These are phyloP conservation scores for Trapa bicornis DNA, from an alignment of 345 rosid species.

Conservation along the genomic window DNA sequence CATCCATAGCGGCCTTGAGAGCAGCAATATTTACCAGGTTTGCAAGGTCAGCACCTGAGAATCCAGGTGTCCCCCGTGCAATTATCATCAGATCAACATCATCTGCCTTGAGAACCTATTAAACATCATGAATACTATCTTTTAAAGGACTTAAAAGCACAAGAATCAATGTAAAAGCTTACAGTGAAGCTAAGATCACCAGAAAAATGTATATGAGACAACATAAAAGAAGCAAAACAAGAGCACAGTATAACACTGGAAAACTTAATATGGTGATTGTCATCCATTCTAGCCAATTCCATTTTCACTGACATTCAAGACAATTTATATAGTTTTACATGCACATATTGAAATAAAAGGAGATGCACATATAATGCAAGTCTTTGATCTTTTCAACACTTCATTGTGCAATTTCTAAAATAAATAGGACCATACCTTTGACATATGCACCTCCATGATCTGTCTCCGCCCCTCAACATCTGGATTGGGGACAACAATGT, in stretches of 20 bases:
- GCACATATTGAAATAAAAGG: neutral
- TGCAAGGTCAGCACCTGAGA: conserved; percentile 96
- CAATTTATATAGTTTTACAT: neutral
- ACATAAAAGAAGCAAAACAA: neutral
- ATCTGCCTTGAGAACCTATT: conserved; percentile 71
- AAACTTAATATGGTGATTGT: neutral
- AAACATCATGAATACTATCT: neutral
- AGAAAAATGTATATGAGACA: neutral
- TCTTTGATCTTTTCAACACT: neutral
- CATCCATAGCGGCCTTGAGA: conserved; percentile 93
- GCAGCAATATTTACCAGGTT: conserved; percentile 85
- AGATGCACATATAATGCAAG: neutral
- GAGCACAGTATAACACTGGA: neutral
- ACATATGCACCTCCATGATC: conserved; percentile 92
- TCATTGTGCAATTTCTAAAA: neutral
- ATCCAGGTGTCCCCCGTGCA: conserved; percentile 94
- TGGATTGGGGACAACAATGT: conserved; percentile 86
- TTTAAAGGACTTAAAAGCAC: too few species aligned
- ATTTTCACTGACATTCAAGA: neutral
- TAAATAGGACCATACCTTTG: conserved; percentile 45
- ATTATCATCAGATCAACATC: conserved; percentile 92
- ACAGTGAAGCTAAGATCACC: neutral
- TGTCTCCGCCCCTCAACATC: conserved; percentile 96
- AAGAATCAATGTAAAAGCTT: too few species aligned
- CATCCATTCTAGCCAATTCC: neutral